phyloP scores from a whole-genome alignment of 371 early-diverging fungal genomes.

The Mucor ambiguus region DNA sequence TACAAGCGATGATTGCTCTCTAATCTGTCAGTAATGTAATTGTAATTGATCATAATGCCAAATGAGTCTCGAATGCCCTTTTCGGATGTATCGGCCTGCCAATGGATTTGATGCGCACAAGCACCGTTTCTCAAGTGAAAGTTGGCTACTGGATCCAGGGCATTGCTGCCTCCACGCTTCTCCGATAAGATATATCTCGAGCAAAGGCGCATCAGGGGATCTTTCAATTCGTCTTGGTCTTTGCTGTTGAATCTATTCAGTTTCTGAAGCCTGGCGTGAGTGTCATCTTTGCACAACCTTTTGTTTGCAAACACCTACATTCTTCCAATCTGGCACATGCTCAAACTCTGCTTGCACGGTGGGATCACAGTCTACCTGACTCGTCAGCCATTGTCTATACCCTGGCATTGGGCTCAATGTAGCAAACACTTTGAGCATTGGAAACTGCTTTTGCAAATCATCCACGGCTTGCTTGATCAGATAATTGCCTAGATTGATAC shows the following conservation, averaged over 20 bases:
- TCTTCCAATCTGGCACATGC: constrained; percentile 14
- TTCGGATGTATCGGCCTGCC: constrained; percentile 77
- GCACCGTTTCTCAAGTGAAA: constrained; percentile 93
- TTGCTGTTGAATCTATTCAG: constrained; percentile 21
- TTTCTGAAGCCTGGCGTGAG: neutral
- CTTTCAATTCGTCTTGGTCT: constrained; percentile 44
- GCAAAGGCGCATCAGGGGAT: constrained; percentile 68
- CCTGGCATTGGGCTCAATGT: constrained; percentile 89
- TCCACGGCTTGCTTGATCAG: constrained; percentile 85
- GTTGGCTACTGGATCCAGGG: constrained; percentile 83
- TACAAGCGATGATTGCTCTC: constrained; percentile 79
- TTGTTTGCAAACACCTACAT: constrained; percentile 20
- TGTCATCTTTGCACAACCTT: no score
- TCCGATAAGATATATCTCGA: constrained; percentile 68
- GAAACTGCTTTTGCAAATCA: constrained; percentile 64
- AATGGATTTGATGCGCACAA: constrained; percentile 79
- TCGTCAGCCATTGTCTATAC: constrained; percentile 75
- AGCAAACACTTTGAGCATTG: constrained; percentile 73
- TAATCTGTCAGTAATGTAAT: constrained; percentile 66
- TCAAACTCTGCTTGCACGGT: constrained; percentile 14
- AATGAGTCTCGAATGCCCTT: constrained; percentile 79
- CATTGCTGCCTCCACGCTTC: constrained; percentile 56
- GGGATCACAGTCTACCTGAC: constrained; percentile 16
- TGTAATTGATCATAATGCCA: constrained; percentile 90
- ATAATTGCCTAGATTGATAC: constrained; percentile 85